phyloP scores from a whole-genome alignment of 768 basidiomycete species.

The Russula earlei region DNA sequence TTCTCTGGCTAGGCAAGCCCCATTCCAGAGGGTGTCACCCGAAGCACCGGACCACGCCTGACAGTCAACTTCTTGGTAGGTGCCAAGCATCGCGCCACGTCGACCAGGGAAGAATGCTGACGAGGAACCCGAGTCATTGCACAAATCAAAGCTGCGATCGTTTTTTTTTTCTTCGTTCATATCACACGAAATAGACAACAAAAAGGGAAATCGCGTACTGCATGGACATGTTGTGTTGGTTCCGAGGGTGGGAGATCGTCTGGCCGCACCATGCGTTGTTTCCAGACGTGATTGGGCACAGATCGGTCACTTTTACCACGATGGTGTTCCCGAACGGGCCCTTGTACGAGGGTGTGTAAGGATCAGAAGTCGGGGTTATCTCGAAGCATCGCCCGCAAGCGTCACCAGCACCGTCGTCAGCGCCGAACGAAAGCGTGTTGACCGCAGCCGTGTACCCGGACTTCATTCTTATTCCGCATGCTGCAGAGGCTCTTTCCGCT shows the following conservation, averaged over 20 bases:
- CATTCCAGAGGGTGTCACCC: slow-evolving; percentile 36
- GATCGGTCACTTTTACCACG: slow-evolving; percentile 41
- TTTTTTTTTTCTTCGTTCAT: neutral
- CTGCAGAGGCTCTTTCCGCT: slow-evolving; percentile 22
- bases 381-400: slow-evolving; percentile 56
- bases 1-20: slow-evolving; percentile 44
- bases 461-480: slow-evolving; percentile 40
- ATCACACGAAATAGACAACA: neutral
- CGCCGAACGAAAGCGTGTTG: slow-evolving; percentile 47
- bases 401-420: slow-evolving; percentile 42
- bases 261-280: slow-evolving; percentile 43
- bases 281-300: slow-evolving; percentile 36
- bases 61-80: slow-evolving; percentile 47
- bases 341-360: slow-evolving; percentile 39
- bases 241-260: slow-evolving; percentile 35
- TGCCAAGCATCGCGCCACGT: slow-evolving; percentile 44
- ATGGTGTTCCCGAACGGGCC: slow-evolving; percentile 43
- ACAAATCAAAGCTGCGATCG: slow-evolving; percentile 45
- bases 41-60: slow-evolving; percentile 50
- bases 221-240: slow-evolving; percentile 29
- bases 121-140: slow-evolving; percentile 46
- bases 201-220: slow-evolving; percentile 33
- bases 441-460: slow-evolving; percentile 48
- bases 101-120: slow-evolving; percentile 45
- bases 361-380: slow-evolving; percentile 40